Base-by-base conservation (phyloP, 2,329 filamentous ascomycete species). In the Xylariomycetidae sp. region DNA sequence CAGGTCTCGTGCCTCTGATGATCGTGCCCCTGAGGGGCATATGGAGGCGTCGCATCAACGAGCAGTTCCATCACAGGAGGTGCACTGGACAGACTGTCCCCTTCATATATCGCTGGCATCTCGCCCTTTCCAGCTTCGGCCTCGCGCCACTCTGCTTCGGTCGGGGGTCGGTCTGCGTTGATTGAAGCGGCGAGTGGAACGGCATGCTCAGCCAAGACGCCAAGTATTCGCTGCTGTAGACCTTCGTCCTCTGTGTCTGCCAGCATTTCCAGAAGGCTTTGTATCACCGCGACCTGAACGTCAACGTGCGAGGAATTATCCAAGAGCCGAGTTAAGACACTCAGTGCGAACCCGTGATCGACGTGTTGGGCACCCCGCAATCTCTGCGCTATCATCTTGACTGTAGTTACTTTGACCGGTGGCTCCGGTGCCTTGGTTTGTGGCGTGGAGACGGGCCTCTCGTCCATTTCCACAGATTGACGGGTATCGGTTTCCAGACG, bases 351-450 rank as follows among this genome's bases (percentile, higher is more conserved):
- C 9, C 29, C 20, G 7, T 46, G 32, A 17, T 49, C 42, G 6
- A 61, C 35, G 12, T 55, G 55, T 1, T 44, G 35, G 4, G 46
- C 54, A 3, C 48, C 43, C 9, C 54, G 42, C 2, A 63, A 42
- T 2, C 61, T 31, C 24, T 59, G 53, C 1, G 54, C 53, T n/a
- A 63, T 44, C 52, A 63, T 58, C 31, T 62, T 60, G 31, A 63
- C 45, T 0, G 58, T 62, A 1, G 52, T 57, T 5, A 62, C 46
- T 34, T 60, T 61, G 31, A 63, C 44, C 4, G 43, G 33, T 3
- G 53, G 45, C 3, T 25, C 23, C 16, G 42, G 20, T 5, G 12
- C 6, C 24, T 13, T 12, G 32, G 26, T 32, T 29, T 18, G n/a
- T n/a, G n/a, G n/a, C n/a, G n/a, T n/a, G n/a, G n/a, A n/a, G n/a